Evolutionary conservation across 495 filamentous ascomycete genomes (phyloP), one percentile per base, ranked within the genome.

Genomic region (Xylaria intraflava): DNA sequence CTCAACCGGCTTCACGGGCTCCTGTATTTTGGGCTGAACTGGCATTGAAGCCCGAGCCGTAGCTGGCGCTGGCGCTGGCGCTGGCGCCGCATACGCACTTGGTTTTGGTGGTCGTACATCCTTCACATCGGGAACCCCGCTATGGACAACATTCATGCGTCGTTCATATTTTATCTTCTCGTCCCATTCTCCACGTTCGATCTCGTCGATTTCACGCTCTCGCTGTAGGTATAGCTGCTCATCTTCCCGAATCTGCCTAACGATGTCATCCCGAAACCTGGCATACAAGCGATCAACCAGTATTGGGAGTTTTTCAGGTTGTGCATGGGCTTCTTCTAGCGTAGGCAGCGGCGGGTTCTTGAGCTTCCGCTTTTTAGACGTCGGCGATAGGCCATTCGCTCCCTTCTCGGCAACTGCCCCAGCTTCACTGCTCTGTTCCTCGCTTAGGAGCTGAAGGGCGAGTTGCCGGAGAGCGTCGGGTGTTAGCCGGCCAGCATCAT

Each of bases 401-500:
- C 66, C 69, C 41, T 67, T 69, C 35, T 70, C 70, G 2, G 61
- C 62, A 26, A 62, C 62, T 8, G 56, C 68, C 36, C 62, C 61
- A 31, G 58, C 49, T 39, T 78, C 76, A 20, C 51, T 49, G 36
- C 54, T 72, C 54, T 83, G 74, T 55, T 92, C 88, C 64, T 96
- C 87, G 53, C 81, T 82, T 60, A 96, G 64, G 29, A 93, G 70
- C 17, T 79, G 80, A 62, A 87, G 71, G 67, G 91, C 96, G 43
- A 88, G 78, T 46, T 87, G 79, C 58, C 85, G 82, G 47, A 98
- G 71, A 14, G 88, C 78, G 65, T 94, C 88, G 5, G 89, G 84
- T 41, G 74, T 84, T 61, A 98, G 71, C 46, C 89, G 83, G 54
- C 77, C 77, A 46, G 77, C 76, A 73, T 95, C 83, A 68, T 84